Evolutionary conservation across 2,329 filamentous ascomycete species (phyloP), one percentile per base, ranked within the genome.

Genomic region (Sarocladiaceae sp.): DNA sequence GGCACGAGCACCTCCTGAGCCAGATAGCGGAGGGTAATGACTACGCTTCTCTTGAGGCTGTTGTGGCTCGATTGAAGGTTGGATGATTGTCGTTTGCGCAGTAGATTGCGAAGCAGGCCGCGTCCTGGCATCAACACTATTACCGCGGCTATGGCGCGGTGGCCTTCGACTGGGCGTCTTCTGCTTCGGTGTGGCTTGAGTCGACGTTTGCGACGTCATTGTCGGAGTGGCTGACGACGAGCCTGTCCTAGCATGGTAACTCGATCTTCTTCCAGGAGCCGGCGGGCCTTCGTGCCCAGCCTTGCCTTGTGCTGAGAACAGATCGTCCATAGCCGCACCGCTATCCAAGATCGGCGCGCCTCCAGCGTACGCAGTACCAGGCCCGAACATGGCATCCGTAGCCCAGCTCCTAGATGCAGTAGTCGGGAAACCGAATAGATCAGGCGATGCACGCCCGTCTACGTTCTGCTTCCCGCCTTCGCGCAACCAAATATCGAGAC

Each of bases 401-500:
- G 68, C 65, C 76, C 76, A 79, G 13, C 57, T 56, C 26, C 52
- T 58, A n/a, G 51, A 46, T 0, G 62, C 55, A 6, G 55, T 60
- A 1, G 58, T 59, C 0, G 75, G 74, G 46, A 80, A 77, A 15
- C 68, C 64, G 47, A 79, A 79, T 2, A 79, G 60, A 46, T 79
- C 76, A 0, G 75, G 75, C 3, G 74, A 76, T 1, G 51, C 51
- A 20, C 60, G 56, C 1, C 52, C 55, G 1, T 58, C 56, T 1
- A 44, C 46, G 3, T 48, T 48, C 1, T 70, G 66, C 37, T 72
- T 72, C 24, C 67, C 58, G 44, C 73, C 40, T 18, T 77, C 74
- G 6, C 68, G 69, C 60, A 80, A 68, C 76, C 76, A 81, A 19
- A 76, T 74, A 44, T 80, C 77, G 4, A 74, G 65, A 47, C 69